phyloP scores from a whole-genome alignment of 106 monocot genomes.

The Allium fistulosum region DNA sequence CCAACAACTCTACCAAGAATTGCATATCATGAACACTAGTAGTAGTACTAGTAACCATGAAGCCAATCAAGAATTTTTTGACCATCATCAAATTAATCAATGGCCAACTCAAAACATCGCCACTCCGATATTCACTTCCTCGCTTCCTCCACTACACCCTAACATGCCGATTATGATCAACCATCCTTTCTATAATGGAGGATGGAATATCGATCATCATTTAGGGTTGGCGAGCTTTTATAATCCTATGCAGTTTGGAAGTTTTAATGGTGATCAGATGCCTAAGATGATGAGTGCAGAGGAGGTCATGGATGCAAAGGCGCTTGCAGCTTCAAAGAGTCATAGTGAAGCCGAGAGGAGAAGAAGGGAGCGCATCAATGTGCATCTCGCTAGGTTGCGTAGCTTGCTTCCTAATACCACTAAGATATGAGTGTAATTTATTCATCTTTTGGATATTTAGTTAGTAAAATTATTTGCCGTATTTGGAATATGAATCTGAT shows the following conservation, averaged over 20 bases:
- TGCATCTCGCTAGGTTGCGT: constrained; percentile 72
- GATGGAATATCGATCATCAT: constrained; percentile 7
- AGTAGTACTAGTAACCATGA: constrained; percentile 7
- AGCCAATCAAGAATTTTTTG: not conserved
- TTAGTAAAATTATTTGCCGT: too few relatives aligned
- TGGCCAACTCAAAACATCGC: constrained; percentile 3
- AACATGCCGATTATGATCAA: too few relatives aligned
- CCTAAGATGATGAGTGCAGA: constrained; percentile 64
- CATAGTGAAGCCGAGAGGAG: constrained; percentile 97
- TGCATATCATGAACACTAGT: not conserved
- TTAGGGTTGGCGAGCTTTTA: constrained; percentile 28
- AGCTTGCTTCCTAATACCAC: constrained; percentile 94
- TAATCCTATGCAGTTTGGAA: constrained; percentile 22
- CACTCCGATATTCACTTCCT: constrained; percentile 1
- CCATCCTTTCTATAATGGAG: constrained; percentile 7
- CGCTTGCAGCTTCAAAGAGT: constrained; percentile 91
- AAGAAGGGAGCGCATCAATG: constrained; percentile 86
- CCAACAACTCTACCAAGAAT: not conserved
- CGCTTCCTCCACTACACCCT: constrained; percentile 13
- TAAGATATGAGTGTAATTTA: constrained; percentile 36
- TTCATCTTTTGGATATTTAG: too few relatives aligned
- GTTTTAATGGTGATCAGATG: constrained; percentile 41
- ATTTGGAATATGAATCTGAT: too few relatives aligned
- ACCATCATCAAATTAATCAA: not conserved
- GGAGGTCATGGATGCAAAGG: constrained; percentile 98